Percentiles rank a stretch among this genome's conserved stretches.
Conservation (phyloP, 116 monocot species). For the Dioscorea cayenensis region DNA sequence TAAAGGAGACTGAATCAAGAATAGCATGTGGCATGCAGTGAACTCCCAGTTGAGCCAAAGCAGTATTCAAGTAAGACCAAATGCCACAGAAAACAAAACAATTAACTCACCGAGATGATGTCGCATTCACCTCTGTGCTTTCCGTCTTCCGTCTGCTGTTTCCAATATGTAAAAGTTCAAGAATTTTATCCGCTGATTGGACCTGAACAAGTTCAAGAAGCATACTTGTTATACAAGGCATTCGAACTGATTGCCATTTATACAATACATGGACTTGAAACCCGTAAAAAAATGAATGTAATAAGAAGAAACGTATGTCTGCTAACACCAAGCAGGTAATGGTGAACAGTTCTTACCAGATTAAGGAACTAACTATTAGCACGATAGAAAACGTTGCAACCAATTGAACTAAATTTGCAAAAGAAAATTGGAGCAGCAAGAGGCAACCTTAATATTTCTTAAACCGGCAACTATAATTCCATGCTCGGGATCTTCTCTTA, state of each 20-base stretch:
- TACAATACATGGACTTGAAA: too few relatives aligned
- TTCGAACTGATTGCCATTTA: too few relatives aligned
- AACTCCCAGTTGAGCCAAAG: too few relatives aligned
- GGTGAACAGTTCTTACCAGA: not conserved
- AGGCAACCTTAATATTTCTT: slow-evolving; percentile 77
- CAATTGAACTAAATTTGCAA: not conserved
- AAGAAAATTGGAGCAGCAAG: not conserved
- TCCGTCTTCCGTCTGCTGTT: slow-evolving; percentile 97
- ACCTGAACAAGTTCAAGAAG: slow-evolving; percentile 47
- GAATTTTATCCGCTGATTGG: slow-evolving; percentile 92
- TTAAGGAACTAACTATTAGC: too few relatives aligned
- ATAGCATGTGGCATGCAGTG: too few relatives aligned
- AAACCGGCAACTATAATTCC: slow-evolving; percentile 93
- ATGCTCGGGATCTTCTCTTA: slow-evolving; percentile 90
- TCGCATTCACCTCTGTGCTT: slow-evolving; percentile 96
- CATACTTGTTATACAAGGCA: not conserved
- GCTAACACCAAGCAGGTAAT: not conserved
- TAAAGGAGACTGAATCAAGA: too few relatives aligned
- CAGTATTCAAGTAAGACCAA: too few relatives aligned
- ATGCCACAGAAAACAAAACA: not conserved
- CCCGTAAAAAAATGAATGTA: not conserved
- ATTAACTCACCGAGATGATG: slow-evolving; percentile 78
- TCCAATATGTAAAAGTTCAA: slow-evolving; percentile 92
- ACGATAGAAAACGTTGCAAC: not conserved
- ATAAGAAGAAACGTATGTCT: not conserved